Percentiles rank a stretch among this genome's conserved stretches.
phyloP scores from a whole-genome alignment of 257 asterid genomes.

The Nicotiana undulata region DNA sequence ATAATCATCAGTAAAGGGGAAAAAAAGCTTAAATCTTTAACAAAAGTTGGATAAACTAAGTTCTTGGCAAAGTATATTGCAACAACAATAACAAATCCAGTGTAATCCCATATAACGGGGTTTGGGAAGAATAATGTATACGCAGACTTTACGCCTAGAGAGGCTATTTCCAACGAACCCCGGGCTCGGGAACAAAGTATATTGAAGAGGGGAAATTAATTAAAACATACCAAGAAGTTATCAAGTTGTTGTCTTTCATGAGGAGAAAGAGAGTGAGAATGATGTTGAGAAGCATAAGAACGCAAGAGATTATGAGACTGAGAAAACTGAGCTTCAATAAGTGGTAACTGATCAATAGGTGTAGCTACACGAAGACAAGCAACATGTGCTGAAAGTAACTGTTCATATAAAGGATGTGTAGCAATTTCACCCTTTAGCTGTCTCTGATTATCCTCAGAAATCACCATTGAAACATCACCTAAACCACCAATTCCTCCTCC shows the following conservation, averaged over 20 bases:
- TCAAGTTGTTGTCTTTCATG: conserved; percentile 77
- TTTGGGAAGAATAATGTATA: no score
- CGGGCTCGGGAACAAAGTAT: background rate
- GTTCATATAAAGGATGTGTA: conserved; percentile 75
- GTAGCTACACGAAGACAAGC: conserved; percentile 98
- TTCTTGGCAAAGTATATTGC: no score
- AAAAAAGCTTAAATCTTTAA: no score
- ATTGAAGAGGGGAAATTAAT: background rate
- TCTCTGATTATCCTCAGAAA: conserved; percentile 18
- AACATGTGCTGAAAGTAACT: conserved; percentile 85
- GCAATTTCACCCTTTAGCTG: conserved; percentile 85
- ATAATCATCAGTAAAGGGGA: no score
- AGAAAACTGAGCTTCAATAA: conserved; percentile 79
- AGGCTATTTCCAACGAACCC: no score
- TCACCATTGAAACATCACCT: conserved; percentile 20
- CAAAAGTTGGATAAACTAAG: no score
- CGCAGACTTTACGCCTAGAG: no score
- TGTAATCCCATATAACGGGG: no score
- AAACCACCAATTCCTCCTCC: conserved; percentile 12
- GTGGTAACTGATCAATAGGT: conserved; percentile 85
- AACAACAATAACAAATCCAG: no score
- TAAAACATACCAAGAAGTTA: conserved; percentile 61
- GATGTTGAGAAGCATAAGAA: conserved; percentile 47
- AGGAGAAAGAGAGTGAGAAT: conserved; percentile 34
- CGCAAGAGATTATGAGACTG: conserved; percentile 64